These are phyloP conservation scores for Fusarium citri DNA, from an alignment of 2,329 filamentous ascomycete genomes.

Conservation along the genomic window DNA sequence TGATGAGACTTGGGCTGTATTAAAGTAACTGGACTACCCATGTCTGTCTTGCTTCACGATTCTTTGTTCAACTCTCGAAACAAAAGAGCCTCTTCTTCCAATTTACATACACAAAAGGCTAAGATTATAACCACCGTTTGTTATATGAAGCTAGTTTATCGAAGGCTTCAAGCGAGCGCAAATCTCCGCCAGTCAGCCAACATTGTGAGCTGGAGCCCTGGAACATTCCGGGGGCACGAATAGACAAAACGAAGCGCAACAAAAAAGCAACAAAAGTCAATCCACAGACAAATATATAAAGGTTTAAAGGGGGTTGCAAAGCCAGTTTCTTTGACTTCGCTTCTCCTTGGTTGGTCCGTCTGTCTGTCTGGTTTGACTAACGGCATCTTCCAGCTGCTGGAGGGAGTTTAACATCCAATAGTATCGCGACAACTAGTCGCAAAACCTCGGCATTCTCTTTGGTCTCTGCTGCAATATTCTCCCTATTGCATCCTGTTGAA, in stretches of 20 bases:
- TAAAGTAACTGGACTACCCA: conserved; percentile 22
- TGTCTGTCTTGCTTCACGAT: conserved; percentile 4
- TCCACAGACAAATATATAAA: conserved; percentile 9
- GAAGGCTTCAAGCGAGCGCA: conserved; percentile 37
- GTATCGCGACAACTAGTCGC: conserved; percentile 17
- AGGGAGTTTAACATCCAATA: conserved; percentile 11
- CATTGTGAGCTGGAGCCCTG: conserved; percentile 19
- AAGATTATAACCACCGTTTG: conserved; percentile 16
- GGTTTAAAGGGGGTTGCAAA: conserved; percentile 10
- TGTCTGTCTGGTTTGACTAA: background rate
- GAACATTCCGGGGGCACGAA: conserved; percentile 21
- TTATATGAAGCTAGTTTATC: conserved; percentile 35
- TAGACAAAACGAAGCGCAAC: conserved; percentile 3
- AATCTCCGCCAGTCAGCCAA: conserved; percentile 37
- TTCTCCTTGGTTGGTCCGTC: conserved; percentile 2
- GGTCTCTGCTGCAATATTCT: background rate
- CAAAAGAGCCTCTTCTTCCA: background rate
- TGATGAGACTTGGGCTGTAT: conserved; percentile 33
- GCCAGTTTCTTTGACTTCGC: background rate
- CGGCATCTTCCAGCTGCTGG: background rate
- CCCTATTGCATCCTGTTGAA: background rate
- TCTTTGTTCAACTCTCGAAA: background rate
- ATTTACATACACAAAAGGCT: background rate
- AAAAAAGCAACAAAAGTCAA: conserved; percentile 22
- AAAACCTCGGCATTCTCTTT: conserved; percentile 7